Evolutionary conservation across 345 rosid species (phyloP).

Genomic region (Crucihimalaya himalaica): DNA sequence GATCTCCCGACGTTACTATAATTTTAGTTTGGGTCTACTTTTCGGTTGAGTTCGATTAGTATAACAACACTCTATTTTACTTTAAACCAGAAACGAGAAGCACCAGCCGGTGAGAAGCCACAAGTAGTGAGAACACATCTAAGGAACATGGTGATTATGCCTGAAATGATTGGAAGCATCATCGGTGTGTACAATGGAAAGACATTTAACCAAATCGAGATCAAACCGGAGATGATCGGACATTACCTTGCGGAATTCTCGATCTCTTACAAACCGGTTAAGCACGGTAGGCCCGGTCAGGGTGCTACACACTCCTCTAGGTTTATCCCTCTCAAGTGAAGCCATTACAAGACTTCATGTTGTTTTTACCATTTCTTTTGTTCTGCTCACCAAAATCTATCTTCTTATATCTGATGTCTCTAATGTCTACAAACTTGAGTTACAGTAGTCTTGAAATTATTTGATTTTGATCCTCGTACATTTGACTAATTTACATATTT

Average conservation of each 20-base stretch:
- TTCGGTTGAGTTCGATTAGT: not conserved
- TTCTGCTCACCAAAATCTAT: not conserved
- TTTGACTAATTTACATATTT: not conserved
- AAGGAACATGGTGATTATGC: constrained; percentile 54
- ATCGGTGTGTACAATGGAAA: constrained; percentile 29
- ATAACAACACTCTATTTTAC: not conserved
- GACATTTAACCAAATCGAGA: constrained; percentile 27
- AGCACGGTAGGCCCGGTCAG: constrained; percentile 72
- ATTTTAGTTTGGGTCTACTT: not conserved
- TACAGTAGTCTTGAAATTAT: not conserved
- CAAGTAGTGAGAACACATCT: constrained; percentile 71
- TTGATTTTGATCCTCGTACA: not conserved
- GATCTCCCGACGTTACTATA: not conserved
- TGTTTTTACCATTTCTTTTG: not conserved
- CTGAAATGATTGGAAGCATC: constrained; percentile 34
- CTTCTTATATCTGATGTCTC: not conserved
- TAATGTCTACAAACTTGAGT: not conserved
- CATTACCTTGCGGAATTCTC: constrained; percentile 51
- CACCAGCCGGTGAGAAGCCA: constrained; percentile 69
- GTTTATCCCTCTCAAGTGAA: constrained; percentile 77
- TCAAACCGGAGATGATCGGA: constrained; percentile 34
- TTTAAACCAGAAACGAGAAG: constrained; percentile 57
- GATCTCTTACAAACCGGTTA: constrained; percentile 62
- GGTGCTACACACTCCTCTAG: constrained; percentile 83
- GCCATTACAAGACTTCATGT: not conserved